These are phyloP conservation scores for Apiotrichum gamsii DNA, from an alignment of 1,284 basidiomycete genomes.

Conservation along the genomic window DNA sequence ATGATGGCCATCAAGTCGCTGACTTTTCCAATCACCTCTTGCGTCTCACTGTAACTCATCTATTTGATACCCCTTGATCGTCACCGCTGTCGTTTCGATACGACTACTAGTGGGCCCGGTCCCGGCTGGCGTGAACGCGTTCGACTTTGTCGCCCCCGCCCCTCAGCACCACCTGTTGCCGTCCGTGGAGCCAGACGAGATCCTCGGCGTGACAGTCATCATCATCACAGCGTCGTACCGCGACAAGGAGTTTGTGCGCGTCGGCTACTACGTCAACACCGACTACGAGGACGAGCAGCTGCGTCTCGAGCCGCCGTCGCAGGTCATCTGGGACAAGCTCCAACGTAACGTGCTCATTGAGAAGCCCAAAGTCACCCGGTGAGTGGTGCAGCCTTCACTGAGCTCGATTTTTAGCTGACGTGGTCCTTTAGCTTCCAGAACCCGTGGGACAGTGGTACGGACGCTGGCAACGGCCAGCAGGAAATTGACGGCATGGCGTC, in stretches of 20 bases:
- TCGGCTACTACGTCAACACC: slow-evolving; percentile 99
- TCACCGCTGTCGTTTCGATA: not conserved
- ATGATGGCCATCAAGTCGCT: not conserved
- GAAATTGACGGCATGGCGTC: slow-evolving; percentile 6
- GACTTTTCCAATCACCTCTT: not conserved
- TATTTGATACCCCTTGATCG: too few species aligned
- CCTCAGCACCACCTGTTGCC: slow-evolving; percentile 69
- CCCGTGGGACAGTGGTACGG: slow-evolving; percentile 34
- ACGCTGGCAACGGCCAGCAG: slow-evolving; percentile 1
- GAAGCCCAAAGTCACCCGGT: slow-evolving; percentile 89
- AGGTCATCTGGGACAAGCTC: slow-evolving; percentile 69
- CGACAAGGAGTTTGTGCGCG: slow-evolving; percentile 94
- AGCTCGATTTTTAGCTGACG: not conserved
- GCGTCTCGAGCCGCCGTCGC: slow-evolving; percentile 63
- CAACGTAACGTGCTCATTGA: slow-evolving; percentile 77
- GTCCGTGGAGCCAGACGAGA: slow-evolving; percentile 56
- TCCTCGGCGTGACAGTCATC: slow-evolving; percentile 77
- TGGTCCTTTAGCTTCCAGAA: slow-evolving; percentile 45
- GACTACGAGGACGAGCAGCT: slow-evolving; percentile 93
- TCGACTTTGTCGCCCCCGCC: slow-evolving; percentile 77
- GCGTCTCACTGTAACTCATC: too few species aligned
- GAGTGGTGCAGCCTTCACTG: slow-evolving; percentile 20
- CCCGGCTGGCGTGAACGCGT: slow-evolving; percentile 88
- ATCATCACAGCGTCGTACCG: slow-evolving; percentile 86
- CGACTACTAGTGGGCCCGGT: slow-evolving; percentile 83